Percentiles rank a stretch among this genome's conserved stretches.
These are phyloP conservation scores for Dendrobium officinale DNA, from an alignment of 106 monocot genomes.

Conservation along the genomic window DNA sequence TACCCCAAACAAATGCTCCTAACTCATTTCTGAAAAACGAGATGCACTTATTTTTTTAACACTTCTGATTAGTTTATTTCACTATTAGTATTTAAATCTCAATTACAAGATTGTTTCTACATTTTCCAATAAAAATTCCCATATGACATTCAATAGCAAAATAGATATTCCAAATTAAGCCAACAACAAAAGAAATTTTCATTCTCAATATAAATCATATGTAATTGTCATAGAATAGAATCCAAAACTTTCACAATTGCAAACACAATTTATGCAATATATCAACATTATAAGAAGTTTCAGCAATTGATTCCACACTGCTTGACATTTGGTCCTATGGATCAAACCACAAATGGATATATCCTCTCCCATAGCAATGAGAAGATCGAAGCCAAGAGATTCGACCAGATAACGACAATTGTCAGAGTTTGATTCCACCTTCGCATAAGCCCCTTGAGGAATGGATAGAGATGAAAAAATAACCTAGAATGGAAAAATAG, in stretches of 20 bases:
- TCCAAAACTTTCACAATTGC: not conserved
- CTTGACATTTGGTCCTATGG: conserved; percentile 54
- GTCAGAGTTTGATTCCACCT: conserved; percentile 82
- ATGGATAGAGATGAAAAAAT: conserved; percentile 84
- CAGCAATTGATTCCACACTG: conserved; percentile 82
- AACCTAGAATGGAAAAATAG: conserved; percentile 88
- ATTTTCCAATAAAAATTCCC: too few species aligned
- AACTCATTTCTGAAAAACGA: too few species aligned
- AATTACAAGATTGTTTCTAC: too few species aligned
- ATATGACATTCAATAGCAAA: too few species aligned
- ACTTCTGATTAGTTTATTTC: too few species aligned
- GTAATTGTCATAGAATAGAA: not conserved
- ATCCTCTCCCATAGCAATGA: conserved; percentile 87
- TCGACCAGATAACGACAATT: conserved; percentile 83
- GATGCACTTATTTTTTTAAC: too few species aligned
- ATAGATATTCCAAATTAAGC: not conserved
- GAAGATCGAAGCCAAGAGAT: conserved; percentile 78
- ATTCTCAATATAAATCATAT: not conserved
- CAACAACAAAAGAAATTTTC: not conserved
- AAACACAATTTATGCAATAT: not conserved
- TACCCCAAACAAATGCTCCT: too few species aligned
- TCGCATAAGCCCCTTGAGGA: conserved; percentile 90
- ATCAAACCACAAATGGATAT: conserved; percentile 52
- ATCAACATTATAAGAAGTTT: not conserved
- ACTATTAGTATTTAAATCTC: too few species aligned